Conservation (phyloP, 176 grass and related monocot genomes). For the Eragrostis curvula region DNA sequence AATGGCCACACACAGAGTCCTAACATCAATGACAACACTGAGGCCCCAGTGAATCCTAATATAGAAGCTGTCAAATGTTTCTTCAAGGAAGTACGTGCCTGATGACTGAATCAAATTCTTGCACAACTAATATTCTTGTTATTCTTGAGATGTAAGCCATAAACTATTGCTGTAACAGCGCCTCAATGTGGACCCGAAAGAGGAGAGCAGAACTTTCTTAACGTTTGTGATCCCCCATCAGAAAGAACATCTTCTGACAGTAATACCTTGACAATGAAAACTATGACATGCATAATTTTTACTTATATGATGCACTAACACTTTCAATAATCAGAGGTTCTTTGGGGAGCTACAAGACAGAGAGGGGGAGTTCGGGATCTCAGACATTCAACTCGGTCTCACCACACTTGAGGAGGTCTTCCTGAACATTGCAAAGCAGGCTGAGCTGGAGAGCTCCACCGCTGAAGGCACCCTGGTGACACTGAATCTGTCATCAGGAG, state of each 20-base stretch:
- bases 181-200: constrained; percentile 74
- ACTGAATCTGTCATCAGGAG: constrained; percentile 71
- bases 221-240: constrained; percentile 91
- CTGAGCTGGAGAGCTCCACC: constrained; percentile 83
- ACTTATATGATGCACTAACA: constrained; percentile 12
- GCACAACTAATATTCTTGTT: neutral
- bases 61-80: constrained; percentile 77
- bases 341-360: constrained; percentile 88
- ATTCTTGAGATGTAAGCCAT: constrained; percentile 16
- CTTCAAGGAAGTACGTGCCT: constrained; percentile 79
- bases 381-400: constrained; percentile 91
- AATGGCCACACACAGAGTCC: constrained; percentile 58
- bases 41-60: constrained; percentile 45
- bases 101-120: constrained; percentile 20
- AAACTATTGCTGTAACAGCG: constrained; percentile 50
- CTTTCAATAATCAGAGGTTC: constrained; percentile 64
- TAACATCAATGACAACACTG: constrained; percentile 30
- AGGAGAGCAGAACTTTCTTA: constrained; percentile 85
- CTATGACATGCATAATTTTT: neutral
- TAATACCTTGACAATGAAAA: constrained; percentile 53
- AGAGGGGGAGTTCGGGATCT: constrained; percentile 84
- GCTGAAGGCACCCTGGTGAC: constrained; percentile 79
- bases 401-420: constrained; percentile 97
- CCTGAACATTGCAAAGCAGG: constrained; percentile 90
- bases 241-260: constrained; percentile 80